Evolutionary conservation across 1,284 basidiomycete species (phyloP).

Genomic region (Trichosporon ovoides): DNA sequence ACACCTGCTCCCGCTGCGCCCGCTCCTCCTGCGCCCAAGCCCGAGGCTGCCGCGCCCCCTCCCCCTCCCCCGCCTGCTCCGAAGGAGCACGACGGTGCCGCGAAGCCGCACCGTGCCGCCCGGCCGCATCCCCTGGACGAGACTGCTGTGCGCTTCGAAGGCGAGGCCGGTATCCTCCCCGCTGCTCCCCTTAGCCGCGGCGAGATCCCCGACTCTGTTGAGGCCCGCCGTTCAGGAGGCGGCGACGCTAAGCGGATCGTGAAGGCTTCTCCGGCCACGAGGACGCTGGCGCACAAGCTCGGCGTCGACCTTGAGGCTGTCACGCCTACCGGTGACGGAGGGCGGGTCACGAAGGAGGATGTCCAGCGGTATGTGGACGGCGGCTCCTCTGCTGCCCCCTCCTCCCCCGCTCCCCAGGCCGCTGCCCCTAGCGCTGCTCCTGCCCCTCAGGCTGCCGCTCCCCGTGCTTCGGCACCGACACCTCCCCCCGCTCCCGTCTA

Average conservation of each 20-base stretch:
- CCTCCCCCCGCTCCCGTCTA: slow-evolving; percentile 6
- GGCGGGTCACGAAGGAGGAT: slow-evolving; percentile 64
- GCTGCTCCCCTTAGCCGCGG: slow-evolving; percentile 13
- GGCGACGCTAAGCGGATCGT: slow-evolving; percentile 19
- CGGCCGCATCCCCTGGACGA: slow-evolving; percentile 18
- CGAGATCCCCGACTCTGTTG: slow-evolving; percentile 15
- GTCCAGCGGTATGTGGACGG: slow-evolving; percentile 44
- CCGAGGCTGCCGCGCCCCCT: not conserved
- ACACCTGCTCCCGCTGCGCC: not conserved
- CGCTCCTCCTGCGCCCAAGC: not conserved
- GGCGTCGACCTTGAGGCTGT: slow-evolving; percentile 49
- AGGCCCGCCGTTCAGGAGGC: slow-evolving; percentile 13
- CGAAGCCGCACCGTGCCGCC: slow-evolving; percentile 9
- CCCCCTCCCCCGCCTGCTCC: not conserved
- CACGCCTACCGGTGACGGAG: slow-evolving; percentile 55
- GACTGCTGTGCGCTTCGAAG: slow-evolving; percentile 30
- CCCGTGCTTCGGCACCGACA: not conserved
- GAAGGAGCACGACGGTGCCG: not conserved
- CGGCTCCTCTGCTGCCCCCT: not conserved
- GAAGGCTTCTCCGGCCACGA: slow-evolving; percentile 37
- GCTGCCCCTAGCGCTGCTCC: slow-evolving; percentile 2
- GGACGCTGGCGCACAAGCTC: slow-evolving; percentile 34
- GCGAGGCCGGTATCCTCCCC: slow-evolving; percentile 40
- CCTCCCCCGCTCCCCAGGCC: not conserved
- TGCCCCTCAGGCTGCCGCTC: not conserved